These are phyloP conservation scores for Fraxinus nigra DNA, from an alignment of 305 asterid genomes.

Conservation along the genomic window DNA sequence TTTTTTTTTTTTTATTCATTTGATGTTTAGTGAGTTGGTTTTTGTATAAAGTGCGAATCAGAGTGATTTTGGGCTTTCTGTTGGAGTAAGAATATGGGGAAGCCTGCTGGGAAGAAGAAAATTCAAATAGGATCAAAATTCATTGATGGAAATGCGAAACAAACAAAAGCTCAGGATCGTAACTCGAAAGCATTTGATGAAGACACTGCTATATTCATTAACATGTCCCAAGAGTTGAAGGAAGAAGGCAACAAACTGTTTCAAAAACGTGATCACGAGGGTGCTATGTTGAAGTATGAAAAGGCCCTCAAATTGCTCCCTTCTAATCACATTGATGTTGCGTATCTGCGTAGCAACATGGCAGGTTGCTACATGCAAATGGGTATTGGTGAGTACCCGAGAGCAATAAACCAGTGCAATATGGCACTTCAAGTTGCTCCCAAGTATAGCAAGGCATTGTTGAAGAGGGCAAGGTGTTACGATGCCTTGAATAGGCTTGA, in stretches of 20 bases:
- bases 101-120: constrained; percentile 80
- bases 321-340: constrained; percentile 70
- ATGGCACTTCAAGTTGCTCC: constrained; percentile 91
- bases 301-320: constrained; percentile 87
- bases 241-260: constrained; percentile 79
- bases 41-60: constrained; percentile 20
- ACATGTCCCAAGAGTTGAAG: constrained; percentile 83
- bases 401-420: constrained; percentile 81
- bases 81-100: constrained; percentile 60
- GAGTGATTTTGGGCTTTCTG: constrained; percentile 10
- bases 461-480: constrained; percentile 81
- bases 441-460: constrained; percentile 74
- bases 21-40: constrained; percentile 19
- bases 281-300: constrained; percentile 91
- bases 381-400: constrained; percentile 89
- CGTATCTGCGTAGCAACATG: constrained; percentile 74
- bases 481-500: constrained; percentile 73
- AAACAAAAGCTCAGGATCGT: constrained; percentile 42
- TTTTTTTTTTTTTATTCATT: constrained; percentile 10
- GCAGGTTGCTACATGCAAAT: constrained; percentile 89
- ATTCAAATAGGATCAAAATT: constrained; percentile 42
- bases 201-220: constrained; percentile 82
- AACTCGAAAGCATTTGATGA: constrained; percentile 73
- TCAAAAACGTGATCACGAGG: constrained; percentile 83
- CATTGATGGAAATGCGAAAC: constrained; percentile 40